phyloP scores from a whole-genome alignment of 2,329 filamentous ascomycete genomes.

The Chalara sp. region DNA sequence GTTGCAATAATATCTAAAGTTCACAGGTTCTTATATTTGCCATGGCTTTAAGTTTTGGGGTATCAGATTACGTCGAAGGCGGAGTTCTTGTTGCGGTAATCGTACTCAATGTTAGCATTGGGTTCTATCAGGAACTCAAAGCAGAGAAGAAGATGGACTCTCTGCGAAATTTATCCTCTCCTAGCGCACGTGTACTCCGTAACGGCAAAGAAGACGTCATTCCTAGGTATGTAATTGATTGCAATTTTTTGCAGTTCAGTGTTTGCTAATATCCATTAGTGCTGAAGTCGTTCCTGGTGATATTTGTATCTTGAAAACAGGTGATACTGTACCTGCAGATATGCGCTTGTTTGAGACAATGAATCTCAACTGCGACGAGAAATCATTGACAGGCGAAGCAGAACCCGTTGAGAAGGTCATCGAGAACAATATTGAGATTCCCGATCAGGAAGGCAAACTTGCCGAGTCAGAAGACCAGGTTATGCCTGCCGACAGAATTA shows the following conservation, averaged over 20 bases:
- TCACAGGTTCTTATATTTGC: constrained; percentile 28
- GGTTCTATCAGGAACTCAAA: constrained; percentile 53
- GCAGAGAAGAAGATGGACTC: constrained; percentile 55
- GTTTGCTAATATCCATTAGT: constrained; percentile 12
- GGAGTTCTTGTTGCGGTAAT: constrained; percentile 53
- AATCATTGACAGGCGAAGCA: constrained; percentile 95
- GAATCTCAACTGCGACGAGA: constrained; percentile 71
- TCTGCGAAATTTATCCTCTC: constrained; percentile 46
- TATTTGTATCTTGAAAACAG: constrained; percentile 83
- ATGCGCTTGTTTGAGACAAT: constrained; percentile 50
- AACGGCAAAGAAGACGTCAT: constrained; percentile 40
- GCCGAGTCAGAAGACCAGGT: constrained; percentile 35
- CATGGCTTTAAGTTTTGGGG: constrained; percentile 37
- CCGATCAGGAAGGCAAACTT: constrained; percentile 14
- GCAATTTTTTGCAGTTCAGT: not conserved
- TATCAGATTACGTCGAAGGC: constrained; percentile 50
- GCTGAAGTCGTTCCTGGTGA: constrained; percentile 64
- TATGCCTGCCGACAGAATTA: constrained; percentile 45
- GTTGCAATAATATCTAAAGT: not conserved
- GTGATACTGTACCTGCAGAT: constrained; percentile 94
- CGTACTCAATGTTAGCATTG: constrained; percentile 48
- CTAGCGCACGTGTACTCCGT: constrained; percentile 48
- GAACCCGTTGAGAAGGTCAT: constrained; percentile 85
- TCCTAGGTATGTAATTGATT: constrained; percentile 15
- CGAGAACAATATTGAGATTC: constrained; percentile 33